Conservation (phyloP, 768 basidiomycete species). For the Russula emetica region DNA sequence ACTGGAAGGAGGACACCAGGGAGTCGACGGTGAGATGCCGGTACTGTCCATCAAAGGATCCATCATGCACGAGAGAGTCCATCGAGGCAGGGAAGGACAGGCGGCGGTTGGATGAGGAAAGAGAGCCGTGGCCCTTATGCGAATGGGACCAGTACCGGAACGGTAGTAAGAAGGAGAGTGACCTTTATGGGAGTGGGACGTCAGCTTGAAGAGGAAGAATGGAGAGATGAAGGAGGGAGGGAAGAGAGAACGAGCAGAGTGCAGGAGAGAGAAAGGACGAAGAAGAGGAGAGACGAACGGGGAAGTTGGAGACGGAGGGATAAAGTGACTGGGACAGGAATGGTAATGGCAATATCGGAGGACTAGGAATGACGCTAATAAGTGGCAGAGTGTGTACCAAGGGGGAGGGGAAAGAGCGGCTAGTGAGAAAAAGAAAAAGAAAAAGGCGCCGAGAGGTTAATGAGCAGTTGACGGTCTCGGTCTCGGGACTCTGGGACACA, state of each 20-base stretch:
- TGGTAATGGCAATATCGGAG: conserved; percentile 21
- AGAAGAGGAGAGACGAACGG: conserved; percentile 11
- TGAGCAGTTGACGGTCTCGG: neutral
- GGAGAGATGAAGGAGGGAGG: neutral
- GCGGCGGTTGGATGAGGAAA: neutral
- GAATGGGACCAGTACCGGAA: conserved; percentile 18
- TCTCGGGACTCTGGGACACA: too few relatives aligned
- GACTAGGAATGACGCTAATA: neutral
- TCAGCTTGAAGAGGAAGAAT: conserved; percentile 20
- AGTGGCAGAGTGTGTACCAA: neutral
- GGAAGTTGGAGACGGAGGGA: conserved; percentile 20
- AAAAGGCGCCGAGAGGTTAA: conserved; percentile 7
- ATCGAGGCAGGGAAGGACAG: conserved; percentile 10
- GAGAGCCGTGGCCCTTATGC: conserved; percentile 13
- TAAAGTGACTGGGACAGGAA: conserved; percentile 20
- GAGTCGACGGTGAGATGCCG: conserved; percentile 13
- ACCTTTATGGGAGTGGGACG: conserved; percentile 12
- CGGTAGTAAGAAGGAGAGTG: conserved; percentile 15
- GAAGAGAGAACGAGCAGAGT: neutral
- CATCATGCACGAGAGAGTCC: conserved; percentile 21
- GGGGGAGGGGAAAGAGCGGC: conserved; percentile 5
- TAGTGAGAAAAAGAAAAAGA: neutral
- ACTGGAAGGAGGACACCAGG: conserved; percentile 12
- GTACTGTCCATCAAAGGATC: conserved; percentile 19
- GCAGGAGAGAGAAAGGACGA: conserved; percentile 1